These are phyloP conservation scores for Penicillium subrubescens DNA, from an alignment of 495 filamentous ascomycete genomes.

Conservation along the genomic window DNA sequence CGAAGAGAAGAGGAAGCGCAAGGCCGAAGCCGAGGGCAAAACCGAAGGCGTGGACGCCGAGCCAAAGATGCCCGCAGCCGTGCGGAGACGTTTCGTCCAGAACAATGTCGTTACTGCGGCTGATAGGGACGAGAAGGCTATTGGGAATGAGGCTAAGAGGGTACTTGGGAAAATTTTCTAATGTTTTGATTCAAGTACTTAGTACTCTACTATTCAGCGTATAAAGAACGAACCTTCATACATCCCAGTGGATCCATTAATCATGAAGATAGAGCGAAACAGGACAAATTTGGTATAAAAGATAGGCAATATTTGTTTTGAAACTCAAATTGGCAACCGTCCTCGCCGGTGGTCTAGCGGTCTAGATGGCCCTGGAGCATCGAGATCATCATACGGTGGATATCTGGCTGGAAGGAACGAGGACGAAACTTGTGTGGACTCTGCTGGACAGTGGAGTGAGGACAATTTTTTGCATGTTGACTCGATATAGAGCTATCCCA, in stretches of 20 bases:
- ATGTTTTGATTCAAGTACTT: neutral
- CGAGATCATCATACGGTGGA: no score
- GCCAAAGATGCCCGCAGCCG: conserved; percentile 29
- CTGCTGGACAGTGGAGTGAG: no score
- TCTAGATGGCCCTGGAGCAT: no score
- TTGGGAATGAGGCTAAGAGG: conserved; percentile 70
- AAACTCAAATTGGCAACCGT: no score
- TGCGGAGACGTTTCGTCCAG: conserved; percentile 74
- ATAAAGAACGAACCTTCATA: neutral
- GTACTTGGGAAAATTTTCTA: conserved; percentile 81
- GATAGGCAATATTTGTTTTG: no score
- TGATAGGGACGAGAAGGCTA: conserved; percentile 41
- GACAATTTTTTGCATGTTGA: no score
- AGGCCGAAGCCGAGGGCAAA: conserved; percentile 22
- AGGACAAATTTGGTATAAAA: neutral
- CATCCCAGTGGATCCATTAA: neutral
- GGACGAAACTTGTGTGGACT: no score
- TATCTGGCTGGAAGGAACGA: no score
- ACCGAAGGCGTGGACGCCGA: conserved; percentile 14
- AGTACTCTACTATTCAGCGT: neutral
- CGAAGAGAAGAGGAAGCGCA: conserved; percentile 57
- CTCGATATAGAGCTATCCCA: no score
- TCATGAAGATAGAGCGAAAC: neutral
- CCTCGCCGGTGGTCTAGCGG: no score
- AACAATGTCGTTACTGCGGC: conserved; percentile 54